phyloP scores from a whole-genome alignment of 2,329 filamentous ascomycete species.

The Xylaria sp. region DNA sequence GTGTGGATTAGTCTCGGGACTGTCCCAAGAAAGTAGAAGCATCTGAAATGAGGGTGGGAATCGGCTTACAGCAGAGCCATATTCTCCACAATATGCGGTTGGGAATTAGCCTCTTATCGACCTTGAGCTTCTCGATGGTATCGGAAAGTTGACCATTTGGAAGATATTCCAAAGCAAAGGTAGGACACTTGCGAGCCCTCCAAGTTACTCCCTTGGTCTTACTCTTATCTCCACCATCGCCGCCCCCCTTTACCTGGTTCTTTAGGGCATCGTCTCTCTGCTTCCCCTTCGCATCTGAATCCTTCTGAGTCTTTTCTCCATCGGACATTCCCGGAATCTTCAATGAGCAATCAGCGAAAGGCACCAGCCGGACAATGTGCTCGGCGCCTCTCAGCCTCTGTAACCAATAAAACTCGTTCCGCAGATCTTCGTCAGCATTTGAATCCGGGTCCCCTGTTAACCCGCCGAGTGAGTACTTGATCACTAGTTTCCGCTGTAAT shows the following conservation, averaged over 20 bases:
- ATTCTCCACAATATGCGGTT: constrained; percentile 30
- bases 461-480: constrained; percentile 32
- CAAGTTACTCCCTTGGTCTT: not conserved
- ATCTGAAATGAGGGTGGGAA: not conserved
- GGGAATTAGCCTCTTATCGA: not conserved
- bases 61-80: constrained; percentile 49
- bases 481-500: constrained; percentile 5
- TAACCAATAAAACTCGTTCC: constrained; percentile 25
- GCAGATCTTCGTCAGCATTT: constrained; percentile 29
- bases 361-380: constrained; percentile 28
- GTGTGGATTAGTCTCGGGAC: not conserved
- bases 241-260: not conserved
- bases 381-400: constrained; percentile 26
- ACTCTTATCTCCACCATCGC: not conserved
- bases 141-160: constrained; percentile 9
- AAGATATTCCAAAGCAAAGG: constrained; percentile 34
- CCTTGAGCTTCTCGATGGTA: not conserved
- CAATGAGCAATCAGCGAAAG: constrained; percentile 19
- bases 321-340: constrained; percentile 15
- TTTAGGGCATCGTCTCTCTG: not conserved
- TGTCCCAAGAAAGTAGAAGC: not conserved
- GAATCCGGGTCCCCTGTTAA: not conserved
- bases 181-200: constrained; percentile 12
- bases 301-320: not conserved
- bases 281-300: not conserved